Evolutionary conservation across 2,329 filamentous ascomycete species (phyloP).

Genomic region (Thielaviopsis musarum): DNA sequence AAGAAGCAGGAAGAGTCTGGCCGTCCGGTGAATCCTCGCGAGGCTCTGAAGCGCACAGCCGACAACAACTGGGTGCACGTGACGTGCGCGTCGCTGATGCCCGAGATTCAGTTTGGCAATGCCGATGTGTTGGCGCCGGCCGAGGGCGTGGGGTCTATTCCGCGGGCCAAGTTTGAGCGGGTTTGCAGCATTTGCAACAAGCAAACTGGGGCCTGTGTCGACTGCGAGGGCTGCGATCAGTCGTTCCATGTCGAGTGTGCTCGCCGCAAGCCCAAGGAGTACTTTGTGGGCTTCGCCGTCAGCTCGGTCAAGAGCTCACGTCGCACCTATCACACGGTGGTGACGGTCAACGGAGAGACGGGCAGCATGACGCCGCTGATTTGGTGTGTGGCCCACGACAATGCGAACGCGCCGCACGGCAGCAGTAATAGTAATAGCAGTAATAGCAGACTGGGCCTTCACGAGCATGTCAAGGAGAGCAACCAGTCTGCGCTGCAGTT

Average conservation of each 20-base stretch:
- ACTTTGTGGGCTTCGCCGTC: conserved; percentile 78
- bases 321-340: conserved; percentile 61
- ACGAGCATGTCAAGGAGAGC: conserved; percentile 6
- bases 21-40: conserved; percentile 67
- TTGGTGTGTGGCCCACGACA: conserved; percentile 82
- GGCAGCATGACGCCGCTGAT: conserved; percentile 73
- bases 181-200: conserved; percentile 72
- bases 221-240: conserved; percentile 57
- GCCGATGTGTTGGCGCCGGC: conserved; percentile 67
- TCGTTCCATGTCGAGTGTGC: conserved; percentile 82
- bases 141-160: conserved; percentile 77
- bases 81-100: conserved; percentile 77
- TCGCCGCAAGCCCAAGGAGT: conserved; percentile 49
- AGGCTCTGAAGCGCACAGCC: conserved; percentile 81
- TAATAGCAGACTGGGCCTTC: background rate
- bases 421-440: too few relatives aligned
- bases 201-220: conserved; percentile 59
- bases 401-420: conserved; percentile 36
- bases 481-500: conserved; percentile 66
- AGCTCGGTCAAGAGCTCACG: conserved; percentile 78
- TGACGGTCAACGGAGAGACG: conserved; percentile 64
- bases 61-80: conserved; percentile 99
- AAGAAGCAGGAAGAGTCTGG: conserved; percentile 71
- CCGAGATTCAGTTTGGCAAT: conserved; percentile 84
- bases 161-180: conserved; percentile 54